A percentile compares a stretch with the other conserved stretches of the same genome.
Conservation (phyloP, 2,329 filamentous ascomycete species). For the Amesomyces nigricolor region DNA sequence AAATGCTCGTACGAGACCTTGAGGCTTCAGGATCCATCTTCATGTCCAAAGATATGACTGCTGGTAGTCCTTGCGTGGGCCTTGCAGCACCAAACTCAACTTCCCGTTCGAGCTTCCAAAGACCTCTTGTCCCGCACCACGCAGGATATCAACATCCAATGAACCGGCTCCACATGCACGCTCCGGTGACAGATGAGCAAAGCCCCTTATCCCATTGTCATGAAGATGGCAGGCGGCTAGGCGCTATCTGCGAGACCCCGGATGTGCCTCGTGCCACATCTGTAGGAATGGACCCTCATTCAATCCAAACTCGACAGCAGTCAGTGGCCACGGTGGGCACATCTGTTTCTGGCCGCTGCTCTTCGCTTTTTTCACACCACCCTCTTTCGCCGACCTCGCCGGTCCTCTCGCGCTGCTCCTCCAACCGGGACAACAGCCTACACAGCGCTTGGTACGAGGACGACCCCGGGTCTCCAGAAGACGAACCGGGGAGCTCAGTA, state of each 20-base stretch:
- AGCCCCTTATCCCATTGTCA: neutral
- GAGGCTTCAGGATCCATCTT: constrained; percentile 46
- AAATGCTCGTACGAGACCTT: constrained; percentile 50
- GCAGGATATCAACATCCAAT: constrained; percentile 3
- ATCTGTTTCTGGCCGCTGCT: constrained; percentile 34
- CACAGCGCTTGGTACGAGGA: constrained; percentile 24
- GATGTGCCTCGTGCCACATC: constrained; percentile 35
- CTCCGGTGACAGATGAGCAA: constrained; percentile 1
- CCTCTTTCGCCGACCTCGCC: constrained; percentile 13
- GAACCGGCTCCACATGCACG: neutral
- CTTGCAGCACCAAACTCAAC: constrained; percentile 30
- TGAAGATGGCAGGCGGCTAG: constrained; percentile 1
- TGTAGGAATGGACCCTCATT: constrained; percentile 31
- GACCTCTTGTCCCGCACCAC: constrained; percentile 1
- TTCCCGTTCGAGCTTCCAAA: constrained; percentile 8
- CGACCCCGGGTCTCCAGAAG: constrained; percentile 12
- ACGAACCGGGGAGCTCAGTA: neutral
- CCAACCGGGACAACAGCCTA: constrained; percentile 2
- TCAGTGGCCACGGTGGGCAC: constrained; percentile 39
- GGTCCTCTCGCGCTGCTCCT: constrained; percentile 8
- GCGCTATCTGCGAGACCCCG: constrained; percentile 6
- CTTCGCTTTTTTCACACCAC: constrained; percentile 26
- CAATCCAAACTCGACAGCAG: constrained; percentile 32
- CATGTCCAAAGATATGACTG: constrained; percentile 46
- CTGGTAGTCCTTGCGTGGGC: constrained; percentile 40